These are phyloP conservation scores for Tylopilus cervinicoccineus DNA, from an alignment of 768 basidiomycete genomes.

Conservation along the genomic window DNA sequence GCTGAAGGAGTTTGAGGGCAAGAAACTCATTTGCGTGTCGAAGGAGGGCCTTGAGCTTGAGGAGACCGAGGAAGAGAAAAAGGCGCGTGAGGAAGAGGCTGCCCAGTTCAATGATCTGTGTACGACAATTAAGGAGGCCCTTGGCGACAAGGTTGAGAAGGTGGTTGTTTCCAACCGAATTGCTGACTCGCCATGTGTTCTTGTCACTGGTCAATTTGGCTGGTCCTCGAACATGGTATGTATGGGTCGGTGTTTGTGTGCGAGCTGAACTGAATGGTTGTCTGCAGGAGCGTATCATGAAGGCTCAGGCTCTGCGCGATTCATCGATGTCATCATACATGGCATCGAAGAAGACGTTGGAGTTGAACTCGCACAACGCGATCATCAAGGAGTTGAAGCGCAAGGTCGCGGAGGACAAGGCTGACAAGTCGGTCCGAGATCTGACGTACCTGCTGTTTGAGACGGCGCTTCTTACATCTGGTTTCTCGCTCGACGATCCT, in stretches of 20 bases:
- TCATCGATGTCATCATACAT: constrained; percentile 99
- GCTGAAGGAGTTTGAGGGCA: constrained; percentile 98
- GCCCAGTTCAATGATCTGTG: constrained; percentile 84
- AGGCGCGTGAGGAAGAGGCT: constrained; percentile 78
- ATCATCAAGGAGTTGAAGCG: constrained; percentile 96
- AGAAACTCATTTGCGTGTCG: constrained; percentile 96
- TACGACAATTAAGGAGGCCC: constrained; percentile 94
- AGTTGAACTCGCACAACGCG: constrained; percentile 87
- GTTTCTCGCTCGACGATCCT: constrained; percentile 95
- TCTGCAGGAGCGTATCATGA: constrained; percentile 91
- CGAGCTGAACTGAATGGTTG: constrained; percentile 1
- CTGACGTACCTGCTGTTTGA: constrained; percentile 95
- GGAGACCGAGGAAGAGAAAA: constrained; percentile 98
- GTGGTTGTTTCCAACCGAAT: constrained; percentile 98
- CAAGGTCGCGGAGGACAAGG: constrained; percentile 95
- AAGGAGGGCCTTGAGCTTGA: constrained; percentile 99
- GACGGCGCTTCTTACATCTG: constrained; percentile 92
- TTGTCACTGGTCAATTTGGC: constrained; percentile 98
- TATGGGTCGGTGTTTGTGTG: not conserved
- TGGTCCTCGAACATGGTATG: constrained; percentile 98
- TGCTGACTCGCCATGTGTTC: constrained; percentile 92
- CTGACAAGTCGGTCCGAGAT: constrained; percentile 97
- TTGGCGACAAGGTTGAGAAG: constrained; percentile 99
- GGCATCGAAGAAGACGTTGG: constrained; percentile 97
- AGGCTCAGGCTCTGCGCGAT: constrained; percentile 94